Base-by-base conservation (phyloP, 1,284 basidiomycete genomes). In the Pterulicium gracile region DNA sequence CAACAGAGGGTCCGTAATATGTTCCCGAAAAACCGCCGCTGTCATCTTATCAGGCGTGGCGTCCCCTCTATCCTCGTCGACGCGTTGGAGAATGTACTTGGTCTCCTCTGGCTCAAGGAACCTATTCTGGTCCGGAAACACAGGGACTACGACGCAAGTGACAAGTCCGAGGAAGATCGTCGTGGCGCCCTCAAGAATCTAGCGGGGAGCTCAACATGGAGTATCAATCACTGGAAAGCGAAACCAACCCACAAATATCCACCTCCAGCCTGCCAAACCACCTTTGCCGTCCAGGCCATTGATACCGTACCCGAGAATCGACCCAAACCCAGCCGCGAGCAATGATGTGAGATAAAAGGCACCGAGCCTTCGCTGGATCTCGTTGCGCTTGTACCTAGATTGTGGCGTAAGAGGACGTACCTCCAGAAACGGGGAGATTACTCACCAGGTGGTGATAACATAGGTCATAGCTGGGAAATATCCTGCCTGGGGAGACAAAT, bases 31-130 rank as follows among this genome's bases (percentile, higher is more conserved):
- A 4, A 22, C 23, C 17, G 20, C 19, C 5, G 20, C 13, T 5
- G 42, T 10, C 23, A 43, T 21, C 17, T 43, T 14, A 17, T 43
- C 42, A 7, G 42, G 42, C 23, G 23, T 10, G 7, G 42, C 42
- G 23, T 43, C 42, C 20, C 42, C 42, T 22, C 42, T 21, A 17
- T 43, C 42, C 42, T 43, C 42, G 20, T 43, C 42, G 20, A 43
- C 23, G 18, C 42, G 42, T 22, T 19, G 4, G 7, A 43, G 42
- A 17, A 43, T 24, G 36, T 17, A 17, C 15, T 43, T 43, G 23
- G 42, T 43, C 23, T 43, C 13, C 17, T 43, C 42, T 12, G 20
- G 13, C 13, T 12, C 13, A 7, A 43, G 42, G 17, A 43, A 43
- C 13, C 17, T 43, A 43, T 43, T 43, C 23, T 43, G 19, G 17